Percentiles rank a stretch among this genome's conserved stretches.
phyloP scores from a whole-genome alignment of 2,329 filamentous ascomycete genomes.

The Verruconis gallopava region DNA sequence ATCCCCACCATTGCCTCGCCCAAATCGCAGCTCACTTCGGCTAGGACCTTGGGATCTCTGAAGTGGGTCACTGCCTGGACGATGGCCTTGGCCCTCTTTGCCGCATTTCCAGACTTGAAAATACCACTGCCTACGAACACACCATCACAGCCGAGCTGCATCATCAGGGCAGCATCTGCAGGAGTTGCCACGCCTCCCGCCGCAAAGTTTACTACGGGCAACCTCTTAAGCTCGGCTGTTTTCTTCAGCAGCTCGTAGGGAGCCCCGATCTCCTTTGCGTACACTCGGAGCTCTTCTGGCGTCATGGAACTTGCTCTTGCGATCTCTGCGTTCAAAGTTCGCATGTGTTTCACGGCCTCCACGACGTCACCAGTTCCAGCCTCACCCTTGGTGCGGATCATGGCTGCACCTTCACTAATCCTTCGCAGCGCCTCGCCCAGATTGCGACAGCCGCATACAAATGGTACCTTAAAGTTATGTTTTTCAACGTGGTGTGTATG shows the following conservation, averaged over 20 bases:
- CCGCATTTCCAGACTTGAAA: constrained; percentile 90
- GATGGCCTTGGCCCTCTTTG: constrained; percentile 83
- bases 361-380: constrained; percentile 95
- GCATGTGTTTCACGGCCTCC: constrained; percentile 93
- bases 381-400: constrained; percentile 98
- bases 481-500: constrained; percentile 87
- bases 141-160: constrained; percentile 96
- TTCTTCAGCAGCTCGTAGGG: constrained; percentile 71
- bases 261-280: constrained; percentile 70
- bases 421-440: constrained; percentile 84
- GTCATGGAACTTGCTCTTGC: constrained; percentile 51
- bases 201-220: constrained; percentile 96
- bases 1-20: constrained; percentile 99
- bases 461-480: constrained; percentile 66
- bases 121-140: constrained; percentile 96
- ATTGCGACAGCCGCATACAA: constrained; percentile 93
- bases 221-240: constrained; percentile 71
- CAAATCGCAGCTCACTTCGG: constrained; percentile 73
- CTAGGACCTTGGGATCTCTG: constrained; percentile 71
- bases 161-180: constrained; percentile 94
- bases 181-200: constrained; percentile 99
- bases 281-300: constrained; percentile 61
- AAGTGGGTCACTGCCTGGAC: constrained; percentile 89
- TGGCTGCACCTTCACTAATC: constrained; percentile 86
- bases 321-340: constrained; percentile 76